Evolutionary conservation across 75 land plant species (phyloP), one percentile per base, ranked within the genome.

Genomic region (Adiantum capillusveneris): DNA sequence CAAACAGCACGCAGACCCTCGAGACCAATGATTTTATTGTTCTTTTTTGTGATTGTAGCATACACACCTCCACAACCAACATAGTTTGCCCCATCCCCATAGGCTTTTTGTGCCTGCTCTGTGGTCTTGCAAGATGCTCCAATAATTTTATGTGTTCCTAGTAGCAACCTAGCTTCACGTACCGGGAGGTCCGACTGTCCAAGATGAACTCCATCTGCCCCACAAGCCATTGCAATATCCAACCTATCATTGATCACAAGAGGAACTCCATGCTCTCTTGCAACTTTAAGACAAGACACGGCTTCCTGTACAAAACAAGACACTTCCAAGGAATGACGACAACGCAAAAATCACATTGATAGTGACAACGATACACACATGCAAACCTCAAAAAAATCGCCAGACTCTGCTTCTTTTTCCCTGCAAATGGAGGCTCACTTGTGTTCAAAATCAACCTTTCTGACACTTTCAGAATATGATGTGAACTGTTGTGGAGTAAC

Each of bases 41-140:
- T 74, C 48, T 60, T 74, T 61, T 92, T 92, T 26, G 97, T 92
- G 16, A 56, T 82, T 1, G 97, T 92, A 30, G 88, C 80, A 44
- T 64, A 92, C 19, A 85, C 90, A 41, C 94, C 95, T 12, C 97
- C 97, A 64, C 76, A 82, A 26, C 94, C 97, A 51, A 92, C 75
- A 60, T 92, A 92, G 66, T 88, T 82, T 25, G 94, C 97, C 54
- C 89, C 95, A 44, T 80, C 86, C 14, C 62, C 44, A 75, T 78
- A 88, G 16, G 94, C 97, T 67, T 69, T 62, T 21, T 75, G 49
- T 19, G 97, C 97, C 65, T 92, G 95, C 46, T 75, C 84, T 13
- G 76, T 63, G 9, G 94, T 92, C 65, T 92, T 92, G 57, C 97
- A 92, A 0, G 97, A 88, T 0, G 83, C 83, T 11, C 76, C 76